Evolutionary conservation across 1,284 basidiomycete species (phyloP), one percentile per base, ranked within the genome.

Genomic region (Ganoderma sinense): DNA sequence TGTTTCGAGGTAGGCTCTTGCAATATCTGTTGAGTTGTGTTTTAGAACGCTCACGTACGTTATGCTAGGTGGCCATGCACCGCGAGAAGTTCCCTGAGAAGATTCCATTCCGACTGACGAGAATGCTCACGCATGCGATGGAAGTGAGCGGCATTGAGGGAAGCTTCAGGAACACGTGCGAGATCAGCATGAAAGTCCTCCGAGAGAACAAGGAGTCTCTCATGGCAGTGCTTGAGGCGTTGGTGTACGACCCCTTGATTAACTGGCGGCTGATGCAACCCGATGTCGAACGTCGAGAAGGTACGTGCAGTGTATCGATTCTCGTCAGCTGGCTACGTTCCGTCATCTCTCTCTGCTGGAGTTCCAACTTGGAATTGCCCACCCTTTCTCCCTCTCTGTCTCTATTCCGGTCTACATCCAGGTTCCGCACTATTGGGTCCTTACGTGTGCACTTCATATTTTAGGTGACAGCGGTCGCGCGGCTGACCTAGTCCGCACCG

Each of bases 71-170:
- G 60, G 95, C 96, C 20, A 96, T 97, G 93, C 93, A 95, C 75
- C 92, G 97, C 75, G 96, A 99, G 83, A 99, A 99, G 84, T 99
- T 97, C 86, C 98, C 98, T 0, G 98, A 99, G 83, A 98, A 95
- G 81, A 97, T 99, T 66, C 98, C 98, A 0, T 99, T 99, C 91
- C 90, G 98, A 61, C 86, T 99, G 73, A 99, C 98, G 14, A 88
- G 98, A 74, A 99, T 99, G 98, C 87, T 99, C 69, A 98, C 97
- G 39, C 96, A 98, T 80, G 98, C 98, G 2, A 99, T 99, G 98
- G 98, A 99, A 88, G 95, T 97, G 73, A 97, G 96, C 81, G 98
- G 98, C 23, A 97, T 99, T 75, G 96, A 98, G 78, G 98, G 98
- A 48, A 98, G 96, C 76, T 99, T 97, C 88, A 91, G 95, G 77